Evolutionary conservation across 148 eudicot genomes (phyloP).

Genomic region (Nyssa sinensis): DNA sequence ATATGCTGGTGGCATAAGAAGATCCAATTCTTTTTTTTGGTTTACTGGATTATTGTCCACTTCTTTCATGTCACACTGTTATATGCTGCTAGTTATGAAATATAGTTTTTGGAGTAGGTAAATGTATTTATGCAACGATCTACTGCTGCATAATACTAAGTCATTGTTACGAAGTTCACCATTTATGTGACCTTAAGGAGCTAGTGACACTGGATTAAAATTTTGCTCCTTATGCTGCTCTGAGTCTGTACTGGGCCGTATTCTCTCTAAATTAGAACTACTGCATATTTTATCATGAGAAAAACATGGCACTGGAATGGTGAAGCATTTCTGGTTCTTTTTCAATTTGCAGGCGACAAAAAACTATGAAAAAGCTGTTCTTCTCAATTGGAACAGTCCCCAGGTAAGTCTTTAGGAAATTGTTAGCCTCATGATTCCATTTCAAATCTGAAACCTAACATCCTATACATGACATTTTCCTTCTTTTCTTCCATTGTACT

Average conservation of each 20-base stretch:
- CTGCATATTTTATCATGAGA: neutral
- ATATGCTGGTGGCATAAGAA: too few species aligned
- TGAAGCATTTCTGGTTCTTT: constrained; percentile 2
- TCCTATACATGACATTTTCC: neutral
- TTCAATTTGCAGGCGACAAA: constrained; percentile 65
- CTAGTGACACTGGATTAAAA: neutral
- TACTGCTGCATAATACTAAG: neutral
- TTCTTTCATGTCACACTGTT: neutral
- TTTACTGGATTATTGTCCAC: neutral
- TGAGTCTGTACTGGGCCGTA: neutral
- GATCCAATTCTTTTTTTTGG: too few species aligned
- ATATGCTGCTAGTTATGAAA: neutral
- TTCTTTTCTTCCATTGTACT: constrained; percentile 7
- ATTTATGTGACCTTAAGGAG: neutral
- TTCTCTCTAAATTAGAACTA: neutral
- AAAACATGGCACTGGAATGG: neutral
- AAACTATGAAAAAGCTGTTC: constrained; percentile 84
- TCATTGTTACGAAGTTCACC: neutral
- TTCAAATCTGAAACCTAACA: neutral
- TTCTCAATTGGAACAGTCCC: constrained; percentile 95
- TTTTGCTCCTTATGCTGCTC: neutral
- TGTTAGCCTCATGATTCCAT: neutral
- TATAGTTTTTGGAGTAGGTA: neutral
- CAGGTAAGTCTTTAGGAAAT: constrained; percentile 49
- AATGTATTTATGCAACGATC: neutral